Conservation (phyloP, 2,329 filamentous ascomycete genomes). For the Corinectria fuckeliana region DNA sequence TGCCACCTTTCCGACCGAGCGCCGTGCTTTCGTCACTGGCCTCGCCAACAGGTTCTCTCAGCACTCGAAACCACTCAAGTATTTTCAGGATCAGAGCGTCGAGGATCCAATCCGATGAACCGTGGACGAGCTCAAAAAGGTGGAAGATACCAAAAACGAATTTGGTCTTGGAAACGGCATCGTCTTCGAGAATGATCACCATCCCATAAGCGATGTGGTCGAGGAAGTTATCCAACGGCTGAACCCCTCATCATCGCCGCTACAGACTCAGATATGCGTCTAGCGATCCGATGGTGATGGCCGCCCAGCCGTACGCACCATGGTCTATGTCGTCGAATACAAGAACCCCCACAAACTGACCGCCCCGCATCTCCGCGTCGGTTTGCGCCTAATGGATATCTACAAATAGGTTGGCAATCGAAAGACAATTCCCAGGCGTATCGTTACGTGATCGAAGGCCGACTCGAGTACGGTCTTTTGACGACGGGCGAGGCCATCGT, state of each 20-base stretch:
- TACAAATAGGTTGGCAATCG: slow-evolving; percentile 15
- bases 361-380: slow-evolving; percentile 47
- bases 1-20: slow-evolving; percentile 38
- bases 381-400: slow-evolving; percentile 52
- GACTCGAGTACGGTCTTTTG: slow-evolving; percentile 52
- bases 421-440: slow-evolving; percentile 47
- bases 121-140: slow-evolving; percentile 37
- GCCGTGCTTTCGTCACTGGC: slow-evolving; percentile 27
- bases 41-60: slow-evolving; percentile 23
- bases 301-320: slow-evolving; percentile 11
- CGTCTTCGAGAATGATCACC: slow-evolving; percentile 42
- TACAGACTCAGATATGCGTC: slow-evolving; percentile 43
- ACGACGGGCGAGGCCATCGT: slow-evolving; percentile 14
- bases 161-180: slow-evolving; percentile 40
- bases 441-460: slow-evolving; percentile 55
- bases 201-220: slow-evolving; percentile 36
- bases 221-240: slow-evolving; percentile 37
- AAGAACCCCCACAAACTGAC: slow-evolving; percentile 56
- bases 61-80: slow-evolving; percentile 37
- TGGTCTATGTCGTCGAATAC: slow-evolving; percentile 49
- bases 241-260: slow-evolving; percentile 34
- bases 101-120: slow-evolving; percentile 41
- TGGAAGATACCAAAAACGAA: slow-evolving; percentile 21
- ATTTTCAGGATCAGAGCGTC: slow-evolving; percentile 38
- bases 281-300: slow-evolving; percentile 20